Evolutionary conservation across 192 early-diverging fungal species (phyloP), one percentile per base, ranked within the genome.

Genomic region (Podila epigama): DNA sequence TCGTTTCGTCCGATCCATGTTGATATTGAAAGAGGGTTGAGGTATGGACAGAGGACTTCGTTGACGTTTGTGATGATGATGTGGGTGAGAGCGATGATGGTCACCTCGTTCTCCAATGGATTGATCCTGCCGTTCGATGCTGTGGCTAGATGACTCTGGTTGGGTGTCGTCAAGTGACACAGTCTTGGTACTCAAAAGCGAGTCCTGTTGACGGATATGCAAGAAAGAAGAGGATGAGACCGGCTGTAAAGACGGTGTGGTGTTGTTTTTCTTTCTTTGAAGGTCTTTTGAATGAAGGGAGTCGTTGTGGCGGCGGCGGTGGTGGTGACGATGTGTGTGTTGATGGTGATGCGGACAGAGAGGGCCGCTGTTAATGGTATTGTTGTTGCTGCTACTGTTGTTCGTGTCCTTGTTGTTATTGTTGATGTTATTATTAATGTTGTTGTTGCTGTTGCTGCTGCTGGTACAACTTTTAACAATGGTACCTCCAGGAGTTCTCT

Each of bases 61-160:
- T 18, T 77, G 73, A 32, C 73, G 73, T 37, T 77, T 77, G 44
- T 77, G 65, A 15, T 55, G 63, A 11, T 18, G 20, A 20, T 50
- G 60, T 20, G 64, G 55, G 41, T 41, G 42, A 2, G 59, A 50
- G 16, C 50, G 56, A 16, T 64, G 42, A 12, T 50, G 69, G 11
- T 37, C 29, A 31, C 55, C 25, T 18, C 63, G 60, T 48, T 48
- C 44, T 48, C 25, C 44, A 22, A 22, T 18, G 15, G n/a, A 48
- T 5, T 9, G 8, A 22, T 22, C 44, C 44, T n/a, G n/a, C n/a
- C 44, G 44, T 16, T 48, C 44, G 37, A 39, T 39, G 10, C 2
- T 16, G 63, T 70, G 33, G 42, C 60, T 31, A 53, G 69, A 32
- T 41, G 48, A 39, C 42, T 32, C 15, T 15, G 51, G 34, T 18